These are phyloP conservation scores for Penicillium silybi DNA, from an alignment of 495 filamentous ascomycete species.

Conservation along the genomic window DNA sequence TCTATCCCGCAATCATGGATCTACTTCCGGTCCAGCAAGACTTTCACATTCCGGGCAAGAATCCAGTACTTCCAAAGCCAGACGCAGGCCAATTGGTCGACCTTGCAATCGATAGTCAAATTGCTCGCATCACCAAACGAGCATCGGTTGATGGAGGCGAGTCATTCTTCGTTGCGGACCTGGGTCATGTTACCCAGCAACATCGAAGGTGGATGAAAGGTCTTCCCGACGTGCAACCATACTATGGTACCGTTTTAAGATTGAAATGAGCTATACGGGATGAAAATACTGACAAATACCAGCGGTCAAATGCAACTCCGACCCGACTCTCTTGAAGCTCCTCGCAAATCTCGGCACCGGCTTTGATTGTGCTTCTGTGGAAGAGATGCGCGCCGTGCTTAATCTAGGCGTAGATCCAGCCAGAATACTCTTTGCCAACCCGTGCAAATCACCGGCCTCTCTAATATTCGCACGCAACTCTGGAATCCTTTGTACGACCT, in stretches of 20 bases:
- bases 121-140: slow-evolving; percentile 2
- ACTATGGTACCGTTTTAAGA: slow-evolving; percentile 14
- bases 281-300: neutral
- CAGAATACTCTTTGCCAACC: slow-evolving; percentile 32
- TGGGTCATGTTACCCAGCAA: slow-evolving; percentile 5
- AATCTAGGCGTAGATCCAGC: slow-evolving; percentile 26
- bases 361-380: slow-evolving; percentile 35
- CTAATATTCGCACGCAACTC: slow-evolving; percentile 16
- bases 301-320: slow-evolving; percentile 39
- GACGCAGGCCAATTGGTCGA: neutral
- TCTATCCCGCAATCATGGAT: too few species aligned
- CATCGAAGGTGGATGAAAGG: neutral
- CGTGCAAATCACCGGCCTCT: slow-evolving; percentile 24
- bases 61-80: too few species aligned
- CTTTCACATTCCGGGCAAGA: too few species aligned
- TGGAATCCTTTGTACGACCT: slow-evolving; percentile 26
- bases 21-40: too few species aligned
- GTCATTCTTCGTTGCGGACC: slow-evolving; percentile 26
- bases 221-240: slow-evolving; percentile 18
- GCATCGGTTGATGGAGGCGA: slow-evolving; percentile 13
- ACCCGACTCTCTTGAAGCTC: slow-evolving; percentile 20
- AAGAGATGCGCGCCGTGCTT: slow-evolving; percentile 25
- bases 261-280: neutral
- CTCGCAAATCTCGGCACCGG: slow-evolving; percentile 24
- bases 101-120: slow-evolving; percentile 14